A percentile compares a stretch with the other conserved stretches of the same genome.
Conservation (phyloP, 2,329 filamentous ascomycete genomes). For the Didymella sp. region DNA sequence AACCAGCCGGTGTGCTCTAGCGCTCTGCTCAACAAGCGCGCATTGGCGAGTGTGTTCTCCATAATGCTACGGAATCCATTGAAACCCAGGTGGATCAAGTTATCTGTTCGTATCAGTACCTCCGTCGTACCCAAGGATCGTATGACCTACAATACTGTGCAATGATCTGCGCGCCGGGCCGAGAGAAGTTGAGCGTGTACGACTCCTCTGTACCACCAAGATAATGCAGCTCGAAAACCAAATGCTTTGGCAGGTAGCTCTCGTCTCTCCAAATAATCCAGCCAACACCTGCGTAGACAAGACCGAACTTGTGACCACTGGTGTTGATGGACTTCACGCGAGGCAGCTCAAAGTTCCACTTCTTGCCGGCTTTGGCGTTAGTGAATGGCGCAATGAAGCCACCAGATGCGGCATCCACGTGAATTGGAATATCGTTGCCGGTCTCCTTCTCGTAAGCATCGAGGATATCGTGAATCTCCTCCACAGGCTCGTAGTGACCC, state of each 20-base stretch:
- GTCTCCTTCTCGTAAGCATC: constrained; percentile 68
- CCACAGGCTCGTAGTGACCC: constrained; percentile 75
- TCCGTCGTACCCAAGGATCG: background rate
- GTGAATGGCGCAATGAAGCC: constrained; percentile 70
- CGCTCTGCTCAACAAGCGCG: constrained; percentile 67
- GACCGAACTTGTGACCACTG: constrained; percentile 67
- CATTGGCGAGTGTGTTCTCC: constrained; percentile 71
- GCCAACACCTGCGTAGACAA: constrained; percentile 72
- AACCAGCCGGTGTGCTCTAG: constrained; percentile 73
- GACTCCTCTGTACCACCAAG: constrained; percentile 74
- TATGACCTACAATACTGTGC: constrained; percentile 70
- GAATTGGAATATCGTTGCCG: constrained; percentile 71
- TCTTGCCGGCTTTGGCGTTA: constrained; percentile 61
- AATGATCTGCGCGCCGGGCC: constrained; percentile 72
- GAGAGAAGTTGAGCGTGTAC: constrained; percentile 76
- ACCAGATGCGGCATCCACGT: constrained; percentile 67
- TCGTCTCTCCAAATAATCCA: constrained; percentile 67
- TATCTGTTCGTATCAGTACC: constrained; percentile 51
- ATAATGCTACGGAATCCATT: constrained; percentile 66
- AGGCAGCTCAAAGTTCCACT: constrained; percentile 69
- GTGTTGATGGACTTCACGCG: constrained; percentile 72
- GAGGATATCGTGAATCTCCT: constrained; percentile 70
- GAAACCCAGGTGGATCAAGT: constrained; percentile 73
- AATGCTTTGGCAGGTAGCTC: constrained; percentile 68
- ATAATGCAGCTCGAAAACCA: constrained; percentile 75